Conservation (phyloP, 75 land plant species). For the Selaginella tamariscina region DNA sequence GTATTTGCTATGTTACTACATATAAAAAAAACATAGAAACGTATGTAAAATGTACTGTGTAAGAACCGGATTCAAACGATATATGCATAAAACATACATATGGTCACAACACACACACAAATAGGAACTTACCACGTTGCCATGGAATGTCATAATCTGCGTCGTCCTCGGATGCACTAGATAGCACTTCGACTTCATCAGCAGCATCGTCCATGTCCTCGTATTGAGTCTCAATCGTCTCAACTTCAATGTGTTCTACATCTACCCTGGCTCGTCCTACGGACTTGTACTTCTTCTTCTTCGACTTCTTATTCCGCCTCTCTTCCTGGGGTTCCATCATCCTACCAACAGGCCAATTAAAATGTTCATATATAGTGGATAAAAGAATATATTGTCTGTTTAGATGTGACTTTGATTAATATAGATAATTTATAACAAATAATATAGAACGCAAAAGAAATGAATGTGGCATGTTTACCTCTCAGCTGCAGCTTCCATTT, state of each 20-base stretch:
- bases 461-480: slow-evolving; percentile 26
- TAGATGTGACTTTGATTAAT: too few species aligned
- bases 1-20: too few species aligned
- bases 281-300: slow-evolving; percentile 80
- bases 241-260: slow-evolving; percentile 23
- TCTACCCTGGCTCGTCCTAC: slow-evolving; percentile 35
- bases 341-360: background rate
- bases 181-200: background rate
- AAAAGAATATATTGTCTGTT: too few species aligned
- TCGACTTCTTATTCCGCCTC: slow-evolving; percentile 54
- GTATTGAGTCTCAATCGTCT: too few species aligned
- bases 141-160: background rate
- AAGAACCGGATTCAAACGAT: too few species aligned
- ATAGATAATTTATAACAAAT: too few species aligned
- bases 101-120: too few species aligned
- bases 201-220: background rate
- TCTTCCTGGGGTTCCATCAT: slow-evolving; percentile 20
- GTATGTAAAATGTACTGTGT: too few species aligned
- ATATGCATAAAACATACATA: too few species aligned
- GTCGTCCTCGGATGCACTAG: background rate
- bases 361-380: background rate
- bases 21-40: too few species aligned
- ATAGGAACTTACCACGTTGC: background rate
- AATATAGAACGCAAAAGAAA: too few species aligned
- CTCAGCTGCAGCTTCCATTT: slow-evolving; percentile 29